Evolutionary conservation across 1,139 yeast species (phyloP).

Genomic region (Candida frijolesensis): DNA sequence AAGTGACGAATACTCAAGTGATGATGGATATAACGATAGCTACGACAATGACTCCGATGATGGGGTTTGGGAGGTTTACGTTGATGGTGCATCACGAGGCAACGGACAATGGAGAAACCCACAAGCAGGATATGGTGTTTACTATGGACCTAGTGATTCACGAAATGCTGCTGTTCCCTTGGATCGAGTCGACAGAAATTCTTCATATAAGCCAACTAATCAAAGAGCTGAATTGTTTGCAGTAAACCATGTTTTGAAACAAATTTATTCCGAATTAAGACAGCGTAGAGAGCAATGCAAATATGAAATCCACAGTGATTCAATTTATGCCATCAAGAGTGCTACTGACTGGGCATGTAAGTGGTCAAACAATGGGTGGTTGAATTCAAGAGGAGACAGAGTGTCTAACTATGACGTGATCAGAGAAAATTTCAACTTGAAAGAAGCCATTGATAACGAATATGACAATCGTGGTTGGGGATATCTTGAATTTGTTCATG

Average conservation of each 20-base stretch:
- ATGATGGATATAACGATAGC: constrained; percentile 4
- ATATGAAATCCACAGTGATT: constrained; percentile 54
- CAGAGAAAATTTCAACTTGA: constrained; percentile 24
- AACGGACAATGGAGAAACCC: constrained; percentile 55
- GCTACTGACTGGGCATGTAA: constrained; percentile 51
- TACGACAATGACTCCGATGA: background rate
- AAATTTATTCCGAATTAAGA: constrained; percentile 28
- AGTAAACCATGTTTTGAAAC: constrained; percentile 53
- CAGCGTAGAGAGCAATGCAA: constrained; percentile 15
- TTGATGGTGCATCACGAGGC: constrained; percentile 71
- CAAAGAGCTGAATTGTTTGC: constrained; percentile 82
- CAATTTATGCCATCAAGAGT: constrained; percentile 54
- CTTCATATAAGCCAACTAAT: constrained; percentile 56
- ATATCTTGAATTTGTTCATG: constrained; percentile 53
- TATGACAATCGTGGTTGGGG: constrained; percentile 32
- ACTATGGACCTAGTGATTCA: constrained; percentile 56
- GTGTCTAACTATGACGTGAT: constrained; percentile 60
- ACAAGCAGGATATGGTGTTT: constrained; percentile 68
- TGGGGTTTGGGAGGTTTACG: constrained; percentile 37
- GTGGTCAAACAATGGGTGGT: constrained; percentile 63
- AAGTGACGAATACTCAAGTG: constrained; percentile 4
- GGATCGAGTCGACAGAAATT: constrained; percentile 22
- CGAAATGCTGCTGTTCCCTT: constrained; percentile 59
- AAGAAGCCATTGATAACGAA: constrained; percentile 29
- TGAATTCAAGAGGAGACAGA: constrained; percentile 38